Evolutionary conservation across 2,329 filamentous ascomycete genomes (phyloP).

Genomic region (Dissoconium aciculare): DNA sequence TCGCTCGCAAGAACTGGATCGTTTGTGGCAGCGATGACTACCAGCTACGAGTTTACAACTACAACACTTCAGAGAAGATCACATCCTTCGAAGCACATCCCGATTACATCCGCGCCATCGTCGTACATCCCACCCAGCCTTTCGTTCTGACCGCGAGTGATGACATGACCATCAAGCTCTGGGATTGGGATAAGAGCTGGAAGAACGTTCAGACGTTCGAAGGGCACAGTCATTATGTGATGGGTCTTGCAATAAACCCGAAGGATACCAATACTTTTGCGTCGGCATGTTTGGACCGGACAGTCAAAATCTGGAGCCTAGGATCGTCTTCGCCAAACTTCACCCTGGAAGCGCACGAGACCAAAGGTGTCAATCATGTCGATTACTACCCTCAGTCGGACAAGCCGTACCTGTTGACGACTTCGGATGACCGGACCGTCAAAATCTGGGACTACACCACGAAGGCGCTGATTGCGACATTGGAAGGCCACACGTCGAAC

Average conservation of each 20-base stretch:
- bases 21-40: conserved; percentile 74
- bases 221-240: conserved; percentile 91
- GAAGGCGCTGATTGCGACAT: conserved; percentile 86
- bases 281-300: conserved; percentile 87
- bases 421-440: conserved; percentile 88
- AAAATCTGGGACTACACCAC: conserved; percentile 99
- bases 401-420: conserved; percentile 80
- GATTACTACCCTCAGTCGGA: conserved; percentile 64
- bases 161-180: conserved; percentile 97
- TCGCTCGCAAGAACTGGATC: conserved; percentile 92
- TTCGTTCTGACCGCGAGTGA: conserved; percentile 93
- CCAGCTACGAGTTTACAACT: conserved; percentile 83
- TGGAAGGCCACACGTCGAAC: conserved; percentile 95
- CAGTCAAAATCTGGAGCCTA: conserved; percentile 95
- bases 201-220: conserved; percentile 96
- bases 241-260: conserved; percentile 92
- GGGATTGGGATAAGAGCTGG: conserved; percentile 98
- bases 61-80: conserved; percentile 98
- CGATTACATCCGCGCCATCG: conserved; percentile 95
- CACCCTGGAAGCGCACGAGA: conserved; percentile 91
- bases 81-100: conserved; percentile 94
- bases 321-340: conserved; percentile 91
- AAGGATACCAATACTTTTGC: conserved; percentile 57
- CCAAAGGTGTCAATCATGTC: conserved; percentile 94
- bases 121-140: conserved; percentile 85